Base-by-base conservation (phyloP, 345 rosid genomes). In the Eucalyptus marginata region DNA sequence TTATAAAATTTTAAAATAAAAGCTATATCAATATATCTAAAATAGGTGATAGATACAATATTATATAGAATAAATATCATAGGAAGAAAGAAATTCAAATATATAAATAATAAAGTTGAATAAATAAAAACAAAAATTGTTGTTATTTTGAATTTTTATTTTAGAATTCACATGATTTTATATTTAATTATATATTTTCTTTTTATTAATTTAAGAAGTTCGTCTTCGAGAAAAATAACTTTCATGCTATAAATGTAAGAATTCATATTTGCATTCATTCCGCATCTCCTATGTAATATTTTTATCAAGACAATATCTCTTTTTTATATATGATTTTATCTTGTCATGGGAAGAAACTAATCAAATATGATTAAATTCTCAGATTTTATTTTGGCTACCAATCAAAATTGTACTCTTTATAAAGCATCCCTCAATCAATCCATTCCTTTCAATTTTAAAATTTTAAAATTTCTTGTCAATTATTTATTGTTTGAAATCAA, bases 261-360 rank as follows among this genome's bases (percentile, higher is more conserved):
- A n/a, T n/a, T 64, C 10, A 15, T n/a, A 15, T 7, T 8, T 2
- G 5, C 40, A 31, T 14, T n/a, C 17, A n/a, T n/a, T 31, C 36
- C 76, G 14, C 10, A 7, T 64, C 20, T 31, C 5, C 10, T 1
- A n/a, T 14, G 20, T 15, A 15, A 64, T 64, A 64, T 64, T 64
- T 64, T 64, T 14, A 29, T 62, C 9, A 13, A 31, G 2, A 2
- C 2, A 15, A n/a, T n/a, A n/a, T n/a, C 1, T n/a, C 1, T 16
- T n/a, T 64, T 8, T 7, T 15, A 64, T n/a, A n/a, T 64, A 0
- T 0, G 5, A 64, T 4, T 5, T 64, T n/a, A 7, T 64, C 11
- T 2, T 64, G 17, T 64, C 4, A 0, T n/a, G 20, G 3, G 76
- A n/a, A n/a, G 2, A 14, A 7, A 64, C 3, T 4, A 4, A 64